These are phyloP conservation scores for Fragaria vesca DNA, from an alignment of 306 rosid species.

Conservation along the genomic window DNA sequence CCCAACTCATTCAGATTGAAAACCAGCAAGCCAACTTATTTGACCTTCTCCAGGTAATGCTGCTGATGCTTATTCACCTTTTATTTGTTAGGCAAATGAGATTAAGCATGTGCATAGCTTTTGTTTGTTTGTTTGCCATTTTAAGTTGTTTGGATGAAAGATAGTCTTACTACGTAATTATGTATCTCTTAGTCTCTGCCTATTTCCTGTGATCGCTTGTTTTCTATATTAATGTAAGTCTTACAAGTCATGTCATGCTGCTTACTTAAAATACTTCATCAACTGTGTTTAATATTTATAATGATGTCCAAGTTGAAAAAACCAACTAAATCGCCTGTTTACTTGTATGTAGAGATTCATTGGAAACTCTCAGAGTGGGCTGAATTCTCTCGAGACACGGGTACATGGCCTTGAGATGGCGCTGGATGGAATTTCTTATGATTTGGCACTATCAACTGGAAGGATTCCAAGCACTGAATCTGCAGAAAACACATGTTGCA, in stretches of 20 bases:
- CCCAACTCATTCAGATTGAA: slow-evolving; percentile 92
- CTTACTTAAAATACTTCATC: not conserved
- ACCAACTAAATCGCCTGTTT: slow-evolving; percentile 30
- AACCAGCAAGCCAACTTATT: slow-evolving; percentile 84
- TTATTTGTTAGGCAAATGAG: slow-evolving; percentile 3
- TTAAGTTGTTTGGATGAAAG: not conserved
- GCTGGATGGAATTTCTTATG: slow-evolving; percentile 82
- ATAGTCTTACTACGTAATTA: not conserved
- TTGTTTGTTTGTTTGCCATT: not conserved
- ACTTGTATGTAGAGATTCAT: slow-evolving; percentile 68
- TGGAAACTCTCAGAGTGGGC: slow-evolving; percentile 88
- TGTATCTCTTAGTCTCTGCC: not conserved
- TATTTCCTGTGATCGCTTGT: not conserved
- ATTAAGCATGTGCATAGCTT: not conserved
- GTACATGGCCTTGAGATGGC: slow-evolving; percentile 89
- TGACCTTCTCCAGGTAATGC: slow-evolving; percentile 80
- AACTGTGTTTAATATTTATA: not conserved
- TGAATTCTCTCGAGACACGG: slow-evolving; percentile 85
- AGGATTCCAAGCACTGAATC: slow-evolving; percentile 45
- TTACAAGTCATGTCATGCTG: not conserved
- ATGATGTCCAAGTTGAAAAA: not conserved
- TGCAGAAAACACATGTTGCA: slow-evolving; percentile 78
- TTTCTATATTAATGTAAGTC: not conserved
- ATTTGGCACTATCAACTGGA: slow-evolving; percentile 76
- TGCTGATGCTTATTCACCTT: not conserved